Base-by-base conservation (phyloP, 768 basidiomycete species). In the Russula abietina region DNA sequence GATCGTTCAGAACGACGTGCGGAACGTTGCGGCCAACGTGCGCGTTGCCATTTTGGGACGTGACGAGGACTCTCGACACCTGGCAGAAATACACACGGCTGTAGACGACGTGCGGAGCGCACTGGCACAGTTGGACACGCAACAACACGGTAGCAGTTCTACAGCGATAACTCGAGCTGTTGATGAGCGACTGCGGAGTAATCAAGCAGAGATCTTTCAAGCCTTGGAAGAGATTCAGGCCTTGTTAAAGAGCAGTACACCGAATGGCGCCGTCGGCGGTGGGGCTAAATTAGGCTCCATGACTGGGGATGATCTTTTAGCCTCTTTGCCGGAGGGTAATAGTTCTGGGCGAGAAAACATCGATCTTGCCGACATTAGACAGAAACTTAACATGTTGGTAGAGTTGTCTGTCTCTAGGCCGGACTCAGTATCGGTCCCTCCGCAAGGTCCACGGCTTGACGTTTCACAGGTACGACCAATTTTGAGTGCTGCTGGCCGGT, bases 331-430 rank as follows among this genome's bases (percentile, higher is more conserved):
- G 70, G 61, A 43, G 59, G 24, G 33, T 55, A 33, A 52, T 55
- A 26, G 59, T 52, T 39, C 41, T 61, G 24, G 46, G 22, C 17
- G 32, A 24, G 65, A 65, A 11, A 36, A 60, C 3, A 59, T 65
- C 2, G 71, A 75, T 30, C 22, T 74, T 19, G 64, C 68, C 4
- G 73, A 71, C n/a, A 64, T 80, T 58, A 71, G 69, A 22, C 69
- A 65, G 30, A 79, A 78, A 66, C 69, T 80, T 24, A 76, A 80
- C 14, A 71, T 71, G 33, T 70, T 80, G 16, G 59, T 72, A n/a
- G 68, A 68, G 33, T 55, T 50, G 56, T 55, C 59, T 72, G 9
- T 69, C 68, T 38, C 61, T 59, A 55, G 41, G 54, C 26, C 33
- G 17, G 33, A 55, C 6, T 32, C 22, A 1, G 49, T 24, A 14